These are phyloP conservation scores for Raffaelea arxii DNA, from an alignment of 2,329 filamentous ascomycete species.

Conservation along the genomic window DNA sequence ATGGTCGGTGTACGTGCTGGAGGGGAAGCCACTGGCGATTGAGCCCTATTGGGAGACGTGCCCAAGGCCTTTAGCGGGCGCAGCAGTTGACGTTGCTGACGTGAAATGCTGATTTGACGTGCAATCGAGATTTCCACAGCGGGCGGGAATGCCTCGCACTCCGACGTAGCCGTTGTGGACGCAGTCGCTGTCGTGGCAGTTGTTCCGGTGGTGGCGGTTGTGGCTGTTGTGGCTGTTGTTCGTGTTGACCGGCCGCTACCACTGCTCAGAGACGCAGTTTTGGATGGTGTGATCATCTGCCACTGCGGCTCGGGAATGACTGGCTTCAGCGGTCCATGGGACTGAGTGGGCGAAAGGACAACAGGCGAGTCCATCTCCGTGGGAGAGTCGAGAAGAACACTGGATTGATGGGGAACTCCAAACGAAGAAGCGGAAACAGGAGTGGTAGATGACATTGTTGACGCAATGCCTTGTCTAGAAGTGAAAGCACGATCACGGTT, in stretches of 20 bases:
- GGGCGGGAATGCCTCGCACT: slow-evolving; percentile 22
- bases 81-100: slow-evolving; percentile 50
- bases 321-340: slow-evolving; percentile 20
- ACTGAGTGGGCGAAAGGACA: slow-evolving; percentile 8
- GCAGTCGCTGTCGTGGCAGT: neutral
- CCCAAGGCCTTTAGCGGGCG: slow-evolving; percentile 45
- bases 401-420: slow-evolving; percentile 19
- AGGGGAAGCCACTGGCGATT: neutral
- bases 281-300: slow-evolving; percentile 35
- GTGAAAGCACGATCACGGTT: no score
- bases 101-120: slow-evolving; percentile 56
- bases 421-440: slow-evolving; percentile 7
- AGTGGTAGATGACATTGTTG: neutral
- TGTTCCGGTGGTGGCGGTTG: slow-evolving; percentile 6
- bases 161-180: slow-evolving; percentile 3
- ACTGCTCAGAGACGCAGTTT: slow-evolving; percentile 19
- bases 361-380: slow-evolving; percentile 14
- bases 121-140: slow-evolving; percentile 59
- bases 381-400: slow-evolving; percentile 32
- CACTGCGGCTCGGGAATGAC: slow-evolving; percentile 32
- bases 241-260: neutral
- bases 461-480: no score
- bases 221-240: slow-evolving; percentile 12
- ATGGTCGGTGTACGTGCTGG: slow-evolving; percentile 9
- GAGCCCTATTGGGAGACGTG: slow-evolving; percentile 2